Percentiles rank a stretch among this genome's conserved stretches.
phyloP scores from a whole-genome alignment of 2,329 filamentous ascomycete genomes.

The Colletotrichum chrysophilum region DNA sequence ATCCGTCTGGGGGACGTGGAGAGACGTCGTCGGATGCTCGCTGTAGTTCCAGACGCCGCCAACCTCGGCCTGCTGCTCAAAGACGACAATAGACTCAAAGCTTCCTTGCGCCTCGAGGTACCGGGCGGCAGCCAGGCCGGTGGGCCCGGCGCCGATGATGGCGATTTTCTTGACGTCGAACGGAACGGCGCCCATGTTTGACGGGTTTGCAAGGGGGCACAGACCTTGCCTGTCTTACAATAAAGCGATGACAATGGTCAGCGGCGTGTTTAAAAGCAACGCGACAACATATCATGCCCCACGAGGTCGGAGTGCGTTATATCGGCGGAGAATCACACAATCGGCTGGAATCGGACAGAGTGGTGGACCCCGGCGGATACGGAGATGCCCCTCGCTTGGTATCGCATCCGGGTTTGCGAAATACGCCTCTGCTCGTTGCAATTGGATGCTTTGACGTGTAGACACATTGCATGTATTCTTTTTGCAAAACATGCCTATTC shows the following conservation, averaged over 20 bases:
- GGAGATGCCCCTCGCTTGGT: not conserved
- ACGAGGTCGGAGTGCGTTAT: slow-evolving; percentile 13
- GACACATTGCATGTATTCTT: not conserved
- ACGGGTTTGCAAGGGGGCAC: not conserved
- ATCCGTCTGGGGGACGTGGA: slow-evolving; percentile 71
- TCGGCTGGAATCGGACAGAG: slow-evolving; percentile 7
- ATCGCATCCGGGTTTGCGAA: not conserved
- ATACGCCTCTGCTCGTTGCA: not conserved
- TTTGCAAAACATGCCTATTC: not conserved
- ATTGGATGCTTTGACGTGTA: not conserved
- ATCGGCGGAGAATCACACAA: slow-evolving; percentile 19
- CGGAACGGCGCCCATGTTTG: not conserved
- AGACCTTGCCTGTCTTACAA: not conserved
- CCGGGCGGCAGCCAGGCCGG: slow-evolving; percentile 80
- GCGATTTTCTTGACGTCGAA: slow-evolving; percentile 69
- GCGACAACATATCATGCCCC: not conserved
- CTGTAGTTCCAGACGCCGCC: slow-evolving; percentile 91
- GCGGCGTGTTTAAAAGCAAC: not conserved
- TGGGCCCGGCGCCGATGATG: slow-evolving; percentile 83
- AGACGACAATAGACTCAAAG: slow-evolving; percentile 76
- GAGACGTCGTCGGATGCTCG: slow-evolving; percentile 49
- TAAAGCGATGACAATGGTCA: not conserved
- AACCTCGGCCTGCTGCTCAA: slow-evolving; percentile 78
- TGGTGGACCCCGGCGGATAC: slow-evolving; percentile 8
- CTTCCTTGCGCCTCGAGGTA: slow-evolving; percentile 73